Base-by-base conservation (phyloP, 2,329 filamentous ascomycete species). In the Aspergillus fischeri region DNA sequence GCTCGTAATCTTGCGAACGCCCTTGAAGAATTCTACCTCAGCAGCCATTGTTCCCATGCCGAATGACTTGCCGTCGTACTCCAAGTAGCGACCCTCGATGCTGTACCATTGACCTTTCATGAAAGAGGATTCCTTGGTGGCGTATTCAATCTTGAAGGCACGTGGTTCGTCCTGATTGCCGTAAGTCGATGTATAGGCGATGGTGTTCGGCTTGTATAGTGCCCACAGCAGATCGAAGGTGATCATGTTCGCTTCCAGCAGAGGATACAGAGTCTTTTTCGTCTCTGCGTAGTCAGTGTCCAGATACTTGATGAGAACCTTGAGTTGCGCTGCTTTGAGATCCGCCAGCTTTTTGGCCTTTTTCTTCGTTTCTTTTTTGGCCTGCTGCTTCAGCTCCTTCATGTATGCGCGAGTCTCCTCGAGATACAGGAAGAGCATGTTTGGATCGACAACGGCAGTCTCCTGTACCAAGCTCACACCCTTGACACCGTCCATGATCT, bases 221-320 rank as follows among this genome's bases (percentile, higher is more conserved):
- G 91, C 91, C 92, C 92, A 96, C 1, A 95, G 78, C 2, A 95
- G 81, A 56, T 96, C 91, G 65, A 92, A 96, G 0, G 91, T 95
- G 70, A 96, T 95, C 48, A 91, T 86, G 8, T 91, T 90, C 32
- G 87, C 89, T 61, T 91, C 84, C 1, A 96, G 79, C 75, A 96
- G 85, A 0, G 91, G 89, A 63, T 92, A 88, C 0, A 96, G 80
- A 1, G 87, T 89, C 72, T 91, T 90, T 70, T 93, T 92, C 35
- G 82, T 86, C 20, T 89, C 82, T 1, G 86, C 84, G 67, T 91
- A 96, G 72, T 96, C 92, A 59, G 87, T 84, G 64, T 92, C 87
- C n/a, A 94, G 78, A 65, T 91, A 94, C 55, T 84, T 84, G 53
- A 92, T 75, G 3, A 95, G 80, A 0, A 91, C 78, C 67, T 90